phyloP scores from a whole-genome alignment of 352 stramenopile species.

The Phytophthora pluvialis region DNA sequence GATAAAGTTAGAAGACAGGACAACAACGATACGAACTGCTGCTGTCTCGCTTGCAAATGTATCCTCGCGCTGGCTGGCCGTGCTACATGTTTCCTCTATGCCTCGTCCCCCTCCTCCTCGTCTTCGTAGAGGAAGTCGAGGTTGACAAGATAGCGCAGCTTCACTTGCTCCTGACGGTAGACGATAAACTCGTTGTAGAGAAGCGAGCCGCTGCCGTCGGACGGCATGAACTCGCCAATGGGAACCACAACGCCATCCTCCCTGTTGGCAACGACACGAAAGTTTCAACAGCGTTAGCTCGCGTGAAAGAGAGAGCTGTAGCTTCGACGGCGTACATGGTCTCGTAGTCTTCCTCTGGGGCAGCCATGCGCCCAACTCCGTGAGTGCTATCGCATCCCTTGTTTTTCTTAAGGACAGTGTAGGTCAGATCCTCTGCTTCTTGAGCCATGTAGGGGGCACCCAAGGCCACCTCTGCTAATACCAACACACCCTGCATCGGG shows the following conservation, averaged over 20 bases:
- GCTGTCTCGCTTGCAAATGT: slow-evolving; percentile 21
- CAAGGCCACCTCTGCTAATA: slow-evolving; percentile 72
- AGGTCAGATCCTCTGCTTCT: slow-evolving; percentile 62
- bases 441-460: slow-evolving; percentile 53
- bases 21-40: slow-evolving; percentile 36
- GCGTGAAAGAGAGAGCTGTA: not conserved
- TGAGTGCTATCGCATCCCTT: slow-evolving; percentile 58
- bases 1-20: slow-evolving; percentile 53
- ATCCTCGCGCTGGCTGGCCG: slow-evolving; percentile 1
- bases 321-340: slow-evolving; percentile 39
- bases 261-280: slow-evolving; percentile 22
- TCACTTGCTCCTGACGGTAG: slow-evolving; percentile 72
- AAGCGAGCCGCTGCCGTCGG: slow-evolving; percentile 52
- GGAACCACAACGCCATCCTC: slow-evolving; percentile 62
- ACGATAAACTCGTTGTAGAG: slow-evolving; percentile 85
- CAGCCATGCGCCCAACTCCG: slow-evolving; percentile 63
- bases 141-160: slow-evolving; percentile 64
- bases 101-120: slow-evolving; percentile 28
- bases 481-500: slow-evolving; percentile 49
- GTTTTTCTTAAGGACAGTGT: slow-evolving; percentile 44
- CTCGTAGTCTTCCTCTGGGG: slow-evolving; percentile 48
- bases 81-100: slow-evolving; percentile 9
- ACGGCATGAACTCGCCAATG: slow-evolving; percentile 58
- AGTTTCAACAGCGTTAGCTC: not conserved
- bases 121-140: slow-evolving; percentile 59